Evolutionary conservation across 352 stramenopile species (phyloP), one percentile per base, ranked within the genome.

Genomic region (Pythium apleroticum): DNA sequence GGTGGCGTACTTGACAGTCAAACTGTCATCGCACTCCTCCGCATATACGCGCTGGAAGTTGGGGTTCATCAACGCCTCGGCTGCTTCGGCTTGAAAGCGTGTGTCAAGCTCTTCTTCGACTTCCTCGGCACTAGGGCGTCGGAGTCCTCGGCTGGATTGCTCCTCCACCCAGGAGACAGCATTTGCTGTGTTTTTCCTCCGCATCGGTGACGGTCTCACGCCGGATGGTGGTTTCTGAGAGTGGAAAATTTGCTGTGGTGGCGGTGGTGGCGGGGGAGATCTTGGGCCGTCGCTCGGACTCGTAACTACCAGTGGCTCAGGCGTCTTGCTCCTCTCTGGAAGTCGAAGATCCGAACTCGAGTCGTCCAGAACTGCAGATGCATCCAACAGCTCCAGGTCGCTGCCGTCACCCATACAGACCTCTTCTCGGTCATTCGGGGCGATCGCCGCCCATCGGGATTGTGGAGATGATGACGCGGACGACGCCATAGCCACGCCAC

Each of bases 1-100:
- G 37, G 77, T 71, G 20, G 74, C 64, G 65, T 89, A 90, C 65
- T 86, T 87, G 60, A 88, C 86, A 37, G 86, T 80, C 65, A 84
- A 72, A 57, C 86, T 93, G 65, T 92, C 84, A 25, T 86, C 74
- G 60, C 81, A 92, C 53, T 94, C 86, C 55, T 92, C 80, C 31
- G 78, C 89, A 56, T 94, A 94, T 58, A 89, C 84, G 50, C 71
- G 84, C 65, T 90, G 78, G 49, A 89, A 94, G 65, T 93, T 91
- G 17, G 81, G 80, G 52, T 89, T 88, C 78, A 94, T 88, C 15
- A 91, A 60, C 59, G 83, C 83, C 39, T 91, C 80, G 0, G 75
- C 74, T 4, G 66, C 54, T 41, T 89, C 78, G 0, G 72, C 74
- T n/a, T 82, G 70, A 43, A 89, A 87, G 4, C 73, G 72, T 9